Evolutionary conservation across 176 grass and related monocot species (phyloP).

Genomic region (Urochloa ruziziensis): DNA sequence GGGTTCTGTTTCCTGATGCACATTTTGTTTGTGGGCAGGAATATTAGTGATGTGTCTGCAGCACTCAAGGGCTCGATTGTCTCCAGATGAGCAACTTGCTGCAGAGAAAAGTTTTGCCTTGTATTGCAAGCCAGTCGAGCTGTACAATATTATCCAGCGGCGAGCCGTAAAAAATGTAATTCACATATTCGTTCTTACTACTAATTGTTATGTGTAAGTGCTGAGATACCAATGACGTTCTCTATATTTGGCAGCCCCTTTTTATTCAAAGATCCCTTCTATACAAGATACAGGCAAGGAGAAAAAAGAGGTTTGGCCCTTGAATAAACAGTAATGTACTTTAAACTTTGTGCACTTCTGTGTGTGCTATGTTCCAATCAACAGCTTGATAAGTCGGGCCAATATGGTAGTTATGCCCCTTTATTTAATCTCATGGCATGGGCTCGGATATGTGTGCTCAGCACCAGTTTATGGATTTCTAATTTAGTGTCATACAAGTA

Average conservation of each 20-base stretch:
- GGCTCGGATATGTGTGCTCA: neutral
- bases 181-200: neutral
- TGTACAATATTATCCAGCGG: constrained; percentile 97
- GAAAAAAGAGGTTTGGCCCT: constrained; percentile 69
- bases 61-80: constrained; percentile 54
- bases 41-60: constrained; percentile 76
- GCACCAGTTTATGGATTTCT: neutral
- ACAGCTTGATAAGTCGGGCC: neutral
- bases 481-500: neutral
- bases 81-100: constrained; percentile 78
- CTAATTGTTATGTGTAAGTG: constrained; percentile 22
- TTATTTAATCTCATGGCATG: neutral
- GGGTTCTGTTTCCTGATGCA: neutral
- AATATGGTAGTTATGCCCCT: neutral
- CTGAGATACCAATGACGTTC: constrained; percentile 24
- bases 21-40: constrained; percentile 36
- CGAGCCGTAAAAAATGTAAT: constrained; percentile 75
- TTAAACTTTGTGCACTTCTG: neutral
- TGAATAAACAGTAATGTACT: neutral
- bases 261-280: constrained; percentile 92
- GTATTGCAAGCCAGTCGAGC: constrained; percentile 95
- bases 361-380: neutral
- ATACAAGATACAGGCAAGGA: constrained; percentile 89
- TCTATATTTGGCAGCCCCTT: constrained; percentile 56
- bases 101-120: constrained; percentile 90